A percentile compares a stretch with the other conserved stretches of the same genome.
phyloP scores from a whole-genome alignment of 805 yeast genomes.

The Torulaspora quercuum region DNA sequence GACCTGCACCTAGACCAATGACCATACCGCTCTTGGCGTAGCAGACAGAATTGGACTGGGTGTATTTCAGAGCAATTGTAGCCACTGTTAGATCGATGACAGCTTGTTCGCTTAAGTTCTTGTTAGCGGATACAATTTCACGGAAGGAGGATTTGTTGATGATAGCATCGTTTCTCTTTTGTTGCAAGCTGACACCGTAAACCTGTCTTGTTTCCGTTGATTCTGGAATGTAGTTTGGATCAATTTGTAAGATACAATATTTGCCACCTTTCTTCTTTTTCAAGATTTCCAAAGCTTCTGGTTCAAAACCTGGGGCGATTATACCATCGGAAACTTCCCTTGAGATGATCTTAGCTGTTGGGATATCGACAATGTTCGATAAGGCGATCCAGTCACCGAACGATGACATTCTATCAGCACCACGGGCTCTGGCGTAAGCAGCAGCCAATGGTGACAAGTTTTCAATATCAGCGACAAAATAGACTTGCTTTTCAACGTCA shows the following conservation, averaged over 20 bases:
- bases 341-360: conserved; percentile 95
- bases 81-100: conserved; percentile 92
- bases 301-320: conserved; percentile 94
- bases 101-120: conserved; percentile 86
- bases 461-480: conserved; percentile 92
- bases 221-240: conserved; percentile 88
- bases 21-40: conserved; percentile 99
- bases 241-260: conserved; percentile 93
- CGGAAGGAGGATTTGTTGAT: conserved; percentile 86
- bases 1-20: conserved; percentile 98
- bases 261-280: conserved; percentile 94
- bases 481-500: conserved; percentile 89
- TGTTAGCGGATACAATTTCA: conserved; percentile 86
- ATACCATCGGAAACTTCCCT: conserved; percentile 98
- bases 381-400: conserved; percentile 98
- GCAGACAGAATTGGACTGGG: conserved; percentile 98
- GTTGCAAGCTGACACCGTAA: conserved; percentile 91
- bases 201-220: conserved; percentile 86
- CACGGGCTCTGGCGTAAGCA: conserved; percentile 99
- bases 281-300: conserved; percentile 86
- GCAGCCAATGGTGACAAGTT: conserved; percentile 94
- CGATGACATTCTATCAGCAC: conserved; percentile 99
- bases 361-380: conserved; percentile 91
- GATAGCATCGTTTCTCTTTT: conserved; percentile 96
- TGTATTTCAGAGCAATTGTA: conserved; percentile 93